Base-by-base conservation (phyloP, 768 basidiomycete genomes). In the Hypsizygus marmoreus region DNA sequence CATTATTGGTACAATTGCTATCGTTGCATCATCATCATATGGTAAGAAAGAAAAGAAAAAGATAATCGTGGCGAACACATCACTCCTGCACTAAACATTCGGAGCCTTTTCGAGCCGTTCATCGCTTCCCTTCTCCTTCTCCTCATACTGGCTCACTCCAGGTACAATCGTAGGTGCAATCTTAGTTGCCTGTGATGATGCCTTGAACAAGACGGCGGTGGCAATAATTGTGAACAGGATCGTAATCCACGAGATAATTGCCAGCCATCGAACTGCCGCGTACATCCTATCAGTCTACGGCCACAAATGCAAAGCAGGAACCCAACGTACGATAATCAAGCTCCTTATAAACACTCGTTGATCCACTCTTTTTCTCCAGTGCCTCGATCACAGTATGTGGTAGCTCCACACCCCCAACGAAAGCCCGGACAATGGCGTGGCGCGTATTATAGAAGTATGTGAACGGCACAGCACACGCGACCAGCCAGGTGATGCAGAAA, bases 381-480 rank as follows among this genome's bases (percentile, higher is more conserved):
- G 38, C 44, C 53, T 70, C 61, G n/a, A 80, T 57, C 14, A 64
- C 35, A 5, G 40, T 11, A 9, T 56, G 47, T 6, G 73, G 64
- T 8, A 80, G 23, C 14, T 53, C 55, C 10, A 63, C 22, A 4
- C 59, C 62, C 6, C 53, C 59, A 43, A 76, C 38, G 16, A 56
- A 62, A n/a, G 71, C 75, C n/a, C 52, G 39, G 40, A 78, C 62
- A 42, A 62, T 59, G 16, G 73, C 75, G 16, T 57, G 54, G 17
- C 63, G 64, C 35, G 59, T 79, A 23, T 66, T 67, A 47, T 72
- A 67, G 57, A 73, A 70, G 55, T 65, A 61, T 12, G 72, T 72
- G 55, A 71, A 75, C 6, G 78, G 65, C 7, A 79, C 63, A 17
- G 72, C 60, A 4, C 66, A 61, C 14, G 72, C 73, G 52, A 79